Percentiles rank a stretch among this genome's conserved stretches.
Evolutionary conservation across 169 alveolate genomes (phyloP).

Genomic region (Plasmodium falciparum): DNA sequence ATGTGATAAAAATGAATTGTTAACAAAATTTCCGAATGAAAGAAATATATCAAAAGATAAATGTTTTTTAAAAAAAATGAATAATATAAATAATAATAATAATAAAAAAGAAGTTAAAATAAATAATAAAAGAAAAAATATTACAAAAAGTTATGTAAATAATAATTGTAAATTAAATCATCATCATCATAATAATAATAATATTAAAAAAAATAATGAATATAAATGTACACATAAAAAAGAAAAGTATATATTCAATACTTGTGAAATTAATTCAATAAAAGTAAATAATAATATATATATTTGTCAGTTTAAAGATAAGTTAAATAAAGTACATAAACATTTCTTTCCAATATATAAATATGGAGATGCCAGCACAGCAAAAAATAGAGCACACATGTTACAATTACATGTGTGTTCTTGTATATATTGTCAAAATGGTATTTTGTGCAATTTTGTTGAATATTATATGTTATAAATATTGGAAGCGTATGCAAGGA

Average conservation of each 20-base stretch:
- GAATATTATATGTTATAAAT: slow-evolving; percentile 44
- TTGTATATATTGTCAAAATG: slow-evolving; percentile 57
- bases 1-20: background rate
- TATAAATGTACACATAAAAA: slow-evolving; percentile 7
- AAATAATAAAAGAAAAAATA: slow-evolving; percentile 9
- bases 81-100: background rate
- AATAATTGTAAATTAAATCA: background rate
- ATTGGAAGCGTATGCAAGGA: background rate
- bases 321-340: slow-evolving; percentile 48
- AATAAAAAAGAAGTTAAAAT: slow-evolving; percentile 7
- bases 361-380: slow-evolving; percentile 38
- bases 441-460: slow-evolving; percentile 54
- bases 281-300: slow-evolving; percentile 41
- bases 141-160: background rate
- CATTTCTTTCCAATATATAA: slow-evolving; percentile 58
- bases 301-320: slow-evolving; percentile 36
- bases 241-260: slow-evolving; percentile 20
- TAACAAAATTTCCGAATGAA: slow-evolving; percentile 3
- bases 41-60: background rate
- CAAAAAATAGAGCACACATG: slow-evolving; percentile 37
- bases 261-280: slow-evolving; percentile 16
- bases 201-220: slow-evolving; percentile 4
- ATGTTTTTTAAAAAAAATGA: background rate
- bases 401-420: slow-evolving; percentile 35
- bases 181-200: background rate